Evolutionary conservation across 805 yeast genomes (phyloP).

Genomic region (Metschnikowia lachancei): DNA sequence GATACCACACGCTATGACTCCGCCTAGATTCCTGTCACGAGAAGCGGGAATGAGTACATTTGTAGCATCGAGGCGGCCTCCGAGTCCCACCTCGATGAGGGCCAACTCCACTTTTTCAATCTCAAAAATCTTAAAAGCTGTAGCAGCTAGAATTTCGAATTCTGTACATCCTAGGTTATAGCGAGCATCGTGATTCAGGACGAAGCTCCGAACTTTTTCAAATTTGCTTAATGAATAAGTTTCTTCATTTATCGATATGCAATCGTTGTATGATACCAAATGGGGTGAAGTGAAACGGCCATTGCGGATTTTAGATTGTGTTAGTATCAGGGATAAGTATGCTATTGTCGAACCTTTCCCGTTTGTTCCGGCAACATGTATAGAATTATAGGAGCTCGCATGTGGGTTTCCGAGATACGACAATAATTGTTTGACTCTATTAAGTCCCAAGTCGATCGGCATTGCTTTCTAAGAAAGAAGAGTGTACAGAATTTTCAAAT

Average conservation of each 20-base stretch:
- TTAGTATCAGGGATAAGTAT: slow-evolving; percentile 65
- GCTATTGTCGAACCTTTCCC: slow-evolving; percentile 95
- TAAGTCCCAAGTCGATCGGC: slow-evolving; percentile 38
- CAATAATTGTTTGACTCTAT: slow-evolving; percentile 33
- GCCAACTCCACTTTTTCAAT: slow-evolving; percentile 63
- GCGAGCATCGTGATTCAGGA: slow-evolving; percentile 39
- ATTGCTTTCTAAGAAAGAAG: slow-evolving; percentile 5
- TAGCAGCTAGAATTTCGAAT: slow-evolving; percentile 81
- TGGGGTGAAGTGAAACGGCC: slow-evolving; percentile 94
- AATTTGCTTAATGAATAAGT: slow-evolving; percentile 53
- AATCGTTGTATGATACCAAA: slow-evolving; percentile 67
- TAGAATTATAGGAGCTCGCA: slow-evolving; percentile 48
- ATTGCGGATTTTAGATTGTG: slow-evolving; percentile 45
- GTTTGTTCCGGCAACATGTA: slow-evolving; percentile 96
- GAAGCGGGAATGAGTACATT: slow-evolving; percentile 50
- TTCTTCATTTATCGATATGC: slow-evolving; percentile 61
- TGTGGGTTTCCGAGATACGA: slow-evolving; percentile 68
- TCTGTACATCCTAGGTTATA: slow-evolving; percentile 69
- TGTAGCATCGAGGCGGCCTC: slow-evolving; percentile 88
- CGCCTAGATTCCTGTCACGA: slow-evolving; percentile 15
- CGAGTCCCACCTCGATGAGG: slow-evolving; percentile 90
- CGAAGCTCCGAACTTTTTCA: slow-evolving; percentile 39
- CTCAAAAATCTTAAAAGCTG: slow-evolving; percentile 76
- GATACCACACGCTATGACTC: slow-evolving; percentile 65
- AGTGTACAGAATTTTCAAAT: slow-evolving; percentile 12